Evolutionary conservation across 2,329 filamentous ascomycete genomes (phyloP).

Genomic region (Arthrobotrys musiformis): DNA sequence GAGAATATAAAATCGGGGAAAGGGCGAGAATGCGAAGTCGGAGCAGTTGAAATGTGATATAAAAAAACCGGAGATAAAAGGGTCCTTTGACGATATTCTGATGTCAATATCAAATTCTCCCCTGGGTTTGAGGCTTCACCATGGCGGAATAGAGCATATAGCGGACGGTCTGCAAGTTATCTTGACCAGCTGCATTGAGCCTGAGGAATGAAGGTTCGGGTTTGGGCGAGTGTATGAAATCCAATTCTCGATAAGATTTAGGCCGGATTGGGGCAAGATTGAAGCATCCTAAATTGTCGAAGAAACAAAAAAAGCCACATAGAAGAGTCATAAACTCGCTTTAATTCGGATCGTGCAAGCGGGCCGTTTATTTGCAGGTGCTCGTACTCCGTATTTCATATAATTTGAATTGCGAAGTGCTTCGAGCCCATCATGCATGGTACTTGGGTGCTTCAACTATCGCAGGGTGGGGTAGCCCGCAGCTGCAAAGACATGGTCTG

Average conservation of each 20-base stretch:
- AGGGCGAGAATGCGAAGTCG: slow-evolving; percentile 9
- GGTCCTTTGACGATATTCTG: slow-evolving; percentile 11
- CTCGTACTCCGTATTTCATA: slow-evolving; percentile 17
- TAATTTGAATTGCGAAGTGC: slow-evolving; percentile 45
- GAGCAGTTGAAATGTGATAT: not conserved
- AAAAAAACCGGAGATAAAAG: slow-evolving; percentile 25
- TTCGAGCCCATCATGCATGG: slow-evolving; percentile 9
- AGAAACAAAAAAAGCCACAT: slow-evolving; percentile 14
- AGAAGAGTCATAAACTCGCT: slow-evolving; percentile 51
- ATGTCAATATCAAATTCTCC: slow-evolving; percentile 7
- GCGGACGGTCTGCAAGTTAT: slow-evolving; percentile 43
- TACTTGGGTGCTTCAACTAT: slow-evolving; percentile 17
- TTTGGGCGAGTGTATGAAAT: slow-evolving; percentile 33
- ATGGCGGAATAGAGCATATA: slow-evolving; percentile 7
- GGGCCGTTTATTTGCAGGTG: slow-evolving; percentile 14
- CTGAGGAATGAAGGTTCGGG: slow-evolving; percentile 25
- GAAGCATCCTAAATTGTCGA: not conserved
- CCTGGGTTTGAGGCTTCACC: not conserved
- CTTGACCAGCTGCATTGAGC: slow-evolving; percentile 13
- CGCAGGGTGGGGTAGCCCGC: slow-evolving; percentile 51
- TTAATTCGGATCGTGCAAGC: slow-evolving; percentile 45
- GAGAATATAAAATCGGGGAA: slow-evolving; percentile 44
- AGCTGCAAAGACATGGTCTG: slow-evolving; percentile 49
- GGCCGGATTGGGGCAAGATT: slow-evolving; percentile 42
- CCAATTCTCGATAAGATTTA: slow-evolving; percentile 47